These are phyloP conservation scores for Monosporozyma solicola DNA, from an alignment of 805 yeast species.

Conservation along the genomic window DNA sequence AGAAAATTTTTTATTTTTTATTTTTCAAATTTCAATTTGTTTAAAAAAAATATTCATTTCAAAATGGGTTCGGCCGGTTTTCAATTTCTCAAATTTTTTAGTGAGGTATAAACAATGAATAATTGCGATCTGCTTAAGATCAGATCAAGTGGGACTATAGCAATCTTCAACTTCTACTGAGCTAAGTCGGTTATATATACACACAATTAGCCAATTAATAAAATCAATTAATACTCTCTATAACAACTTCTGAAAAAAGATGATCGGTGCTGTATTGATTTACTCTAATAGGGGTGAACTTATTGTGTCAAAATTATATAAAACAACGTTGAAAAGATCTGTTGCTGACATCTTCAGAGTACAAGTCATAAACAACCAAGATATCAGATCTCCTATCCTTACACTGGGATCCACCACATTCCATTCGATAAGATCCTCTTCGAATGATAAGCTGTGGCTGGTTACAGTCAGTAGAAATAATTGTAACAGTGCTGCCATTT, in stretches of 20 bases:
- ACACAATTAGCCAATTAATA: too few relatives aligned
- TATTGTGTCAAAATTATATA: constrained; percentile 60
- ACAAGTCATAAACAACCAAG: constrained; percentile 64
- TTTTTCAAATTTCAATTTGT: not conserved
- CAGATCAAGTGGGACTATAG: not conserved
- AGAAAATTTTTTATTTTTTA: not conserved
- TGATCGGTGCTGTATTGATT: constrained; percentile 80
- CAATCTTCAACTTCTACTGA: too few relatives aligned
- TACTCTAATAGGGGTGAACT: constrained; percentile 78
- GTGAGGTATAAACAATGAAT: not conserved
- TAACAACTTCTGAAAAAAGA: constrained; percentile 18
- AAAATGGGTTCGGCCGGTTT: not conserved
- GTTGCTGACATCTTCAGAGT: constrained; percentile 85
- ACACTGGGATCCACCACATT: constrained; percentile 92
- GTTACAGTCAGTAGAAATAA: constrained; percentile 88
- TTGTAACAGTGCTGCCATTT: constrained; percentile 69
- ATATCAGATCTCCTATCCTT: constrained; percentile 56
- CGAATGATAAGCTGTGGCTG: constrained; percentile 52
- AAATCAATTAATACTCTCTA: too few relatives aligned
- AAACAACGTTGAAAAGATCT: constrained; percentile 68
- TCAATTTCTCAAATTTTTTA: not conserved
- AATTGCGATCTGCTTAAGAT: too few relatives aligned
- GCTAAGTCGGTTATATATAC: too few relatives aligned
- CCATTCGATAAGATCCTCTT: constrained; percentile 53
- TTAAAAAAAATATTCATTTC: not conserved